Percentiles rank a stretch among this genome's conserved stretches.
phyloP scores from a whole-genome alignment of 225 moss, liverwort and hornwort species.

The Rhytidiadelphus loreus region DNA sequence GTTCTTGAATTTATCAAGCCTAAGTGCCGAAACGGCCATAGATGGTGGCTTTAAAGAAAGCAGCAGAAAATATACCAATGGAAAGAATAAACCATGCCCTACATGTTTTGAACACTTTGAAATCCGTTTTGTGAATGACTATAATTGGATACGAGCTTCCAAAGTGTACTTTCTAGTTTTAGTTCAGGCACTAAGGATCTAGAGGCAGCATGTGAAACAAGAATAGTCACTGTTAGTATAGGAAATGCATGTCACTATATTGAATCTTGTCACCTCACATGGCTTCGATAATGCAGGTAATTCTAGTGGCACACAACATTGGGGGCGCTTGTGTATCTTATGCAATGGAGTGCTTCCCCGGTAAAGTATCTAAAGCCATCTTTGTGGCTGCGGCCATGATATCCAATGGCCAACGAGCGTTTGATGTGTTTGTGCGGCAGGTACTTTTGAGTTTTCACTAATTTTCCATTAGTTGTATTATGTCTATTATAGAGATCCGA shows the following conservation, averaged over 20 bases:
- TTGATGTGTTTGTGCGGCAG: conserved; percentile 86
- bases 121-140: no score
- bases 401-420: conserved; percentile 62
- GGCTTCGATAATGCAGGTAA: conserved; percentile 18
- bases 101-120: background rate
- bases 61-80: background rate
- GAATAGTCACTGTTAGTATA: background rate
- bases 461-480: background rate
- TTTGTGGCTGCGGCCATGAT: conserved; percentile 56
- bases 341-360: conserved; percentile 43
- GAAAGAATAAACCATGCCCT: background rate
- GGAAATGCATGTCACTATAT: background rate
- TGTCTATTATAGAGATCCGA: background rate
- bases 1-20: background rate
- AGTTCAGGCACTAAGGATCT: background rate
- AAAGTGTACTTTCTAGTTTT: background rate
- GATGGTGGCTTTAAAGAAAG: background rate
- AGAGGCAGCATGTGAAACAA: background rate
- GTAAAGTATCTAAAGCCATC: conserved; percentile 34
- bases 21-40: background rate
- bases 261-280: background rate
- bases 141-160: background rate
- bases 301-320: conserved; percentile 48
- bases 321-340: conserved; percentile 46
- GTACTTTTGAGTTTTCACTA: conserved; percentile 8